Conservation (phyloP, 768 basidiomycete genomes). For the Mycena venus region DNA sequence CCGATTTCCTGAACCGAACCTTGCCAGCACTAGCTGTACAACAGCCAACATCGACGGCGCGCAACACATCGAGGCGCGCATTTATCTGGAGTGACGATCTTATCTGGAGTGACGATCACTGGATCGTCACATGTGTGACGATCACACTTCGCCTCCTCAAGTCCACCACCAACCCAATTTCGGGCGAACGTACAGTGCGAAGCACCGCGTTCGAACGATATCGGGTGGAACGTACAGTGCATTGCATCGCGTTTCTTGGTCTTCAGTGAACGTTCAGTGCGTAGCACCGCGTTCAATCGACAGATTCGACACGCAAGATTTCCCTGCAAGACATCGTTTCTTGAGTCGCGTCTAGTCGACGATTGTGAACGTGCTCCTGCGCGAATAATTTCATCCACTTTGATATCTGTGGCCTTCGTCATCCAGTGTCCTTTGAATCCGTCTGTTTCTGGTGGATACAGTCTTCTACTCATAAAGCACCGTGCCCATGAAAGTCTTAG, state of each 20-base stretch:
- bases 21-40: too few relatives aligned
- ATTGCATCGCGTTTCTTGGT: conserved; percentile 3
- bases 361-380: background rate
- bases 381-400: background rate
- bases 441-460: conserved; percentile 6
- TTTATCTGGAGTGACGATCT: background rate
- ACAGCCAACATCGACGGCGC: too few relatives aligned
- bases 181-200: conserved; percentile 24
- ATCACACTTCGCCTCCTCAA: background rate
- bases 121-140: background rate
- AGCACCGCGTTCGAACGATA: conserved; percentile 18
- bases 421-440: background rate
- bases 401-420: background rate
- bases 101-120: background rate
- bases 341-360: background rate
- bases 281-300: conserved; percentile 17
- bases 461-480: conserved; percentile 1
- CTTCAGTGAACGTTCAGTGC: conserved; percentile 14
- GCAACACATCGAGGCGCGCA: too few relatives aligned
- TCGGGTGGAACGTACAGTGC: conserved; percentile 10
- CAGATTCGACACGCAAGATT: background rate
- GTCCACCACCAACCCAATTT: background rate
- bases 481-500: background rate
- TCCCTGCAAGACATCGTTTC: background rate
- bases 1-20: too few relatives aligned